Evolutionary conservation across 805 yeast species (phyloP), one percentile per base, ranked within the genome.

Genomic region (Torulaspora gathmanii): DNA sequence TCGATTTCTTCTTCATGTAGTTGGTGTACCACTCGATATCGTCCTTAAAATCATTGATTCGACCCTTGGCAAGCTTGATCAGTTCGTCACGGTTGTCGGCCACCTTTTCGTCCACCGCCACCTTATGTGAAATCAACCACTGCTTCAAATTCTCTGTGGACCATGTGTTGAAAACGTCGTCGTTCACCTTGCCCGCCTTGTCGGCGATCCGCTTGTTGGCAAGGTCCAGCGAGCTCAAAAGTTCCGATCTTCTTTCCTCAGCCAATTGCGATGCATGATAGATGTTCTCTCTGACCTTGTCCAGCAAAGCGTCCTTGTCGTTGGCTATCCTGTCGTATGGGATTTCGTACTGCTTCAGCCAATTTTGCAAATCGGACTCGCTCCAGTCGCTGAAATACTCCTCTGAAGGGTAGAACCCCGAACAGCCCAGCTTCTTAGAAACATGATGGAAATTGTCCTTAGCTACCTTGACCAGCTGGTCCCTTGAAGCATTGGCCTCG

Each of bases 351-450:
- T 72, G 67, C 28, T 67, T 56, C 46, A 83, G 65, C 78, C 83
- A 78, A 12, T 61, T 54, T 49, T 67, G 64, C 46, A 83, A 61
- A 39, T 75, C 78, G 7, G 71, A 71, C 7, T 62, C 57, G 17
- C 73, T 64, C 87, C 87, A 82, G 26, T 68, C 53, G 9, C 73
- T 67, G 57, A 79, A 80, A 45, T 78, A 63, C 74, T 75, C 73
- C 27, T 69, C 69, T 16, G 81, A 78, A 5, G 78, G 72, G 45
- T 77, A 77, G 33, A 60, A 33, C 19, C 76, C 77, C 17, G 73
- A 65, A 12, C 63, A 63, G 5, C 70, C 68, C 42, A 64, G 53
- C 30, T 57, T 46, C 41, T 66, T 58, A 12, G 71, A 67, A 45
- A 75, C 67, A n/a, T 57, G 54, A 43, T 70, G 67, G 49, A 69